Percentiles rank a stretch among this genome's conserved stretches.
These are phyloP conservation scores for Acacia acuminata DNA, from an alignment of 306 rosid species.

Conservation along the genomic window DNA sequence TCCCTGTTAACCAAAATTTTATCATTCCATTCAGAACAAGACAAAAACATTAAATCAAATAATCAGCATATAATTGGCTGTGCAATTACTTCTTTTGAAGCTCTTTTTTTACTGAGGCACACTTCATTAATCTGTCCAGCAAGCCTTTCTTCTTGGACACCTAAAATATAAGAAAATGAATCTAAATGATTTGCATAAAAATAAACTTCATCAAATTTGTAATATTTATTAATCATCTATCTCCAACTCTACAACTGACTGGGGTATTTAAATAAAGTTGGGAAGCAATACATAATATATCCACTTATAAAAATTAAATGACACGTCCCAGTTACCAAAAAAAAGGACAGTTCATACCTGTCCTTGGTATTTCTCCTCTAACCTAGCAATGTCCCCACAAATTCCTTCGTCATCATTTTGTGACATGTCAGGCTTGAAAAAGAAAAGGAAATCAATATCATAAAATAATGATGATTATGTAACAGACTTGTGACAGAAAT, in stretches of 20 bases:
- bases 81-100: constrained; percentile 70
- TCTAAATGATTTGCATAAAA: constrained; percentile 28
- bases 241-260: constrained; percentile 28
- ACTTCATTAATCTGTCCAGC: constrained; percentile 60
- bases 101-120: constrained; percentile 60
- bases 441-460: constrained; percentile 42
- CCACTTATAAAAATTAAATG: constrained; percentile 12
- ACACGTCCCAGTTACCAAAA: constrained; percentile 17
- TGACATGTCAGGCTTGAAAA: constrained; percentile 74
- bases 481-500: constrained; percentile 14
- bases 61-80: constrained; percentile 33
- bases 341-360: constrained; percentile 56
- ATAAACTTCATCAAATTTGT: constrained; percentile 12
- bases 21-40: constrained; percentile 26
- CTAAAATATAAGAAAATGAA: constrained; percentile 48
- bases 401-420: constrained; percentile 72
- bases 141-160: constrained; percentile 68
- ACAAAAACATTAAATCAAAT: constrained; percentile 30
- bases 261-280: not conserved
- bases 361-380: constrained; percentile 66
- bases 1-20: constrained; percentile 58
- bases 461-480: constrained; percentile 11
- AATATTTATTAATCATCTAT: constrained; percentile 21
- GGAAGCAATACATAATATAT: constrained; percentile 2
- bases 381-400: constrained; percentile 64